Evolutionary conservation across 345 rosid genomes (phyloP), one percentile per base, ranked within the genome.

Genomic region (Moricandia arvensis): DNA sequence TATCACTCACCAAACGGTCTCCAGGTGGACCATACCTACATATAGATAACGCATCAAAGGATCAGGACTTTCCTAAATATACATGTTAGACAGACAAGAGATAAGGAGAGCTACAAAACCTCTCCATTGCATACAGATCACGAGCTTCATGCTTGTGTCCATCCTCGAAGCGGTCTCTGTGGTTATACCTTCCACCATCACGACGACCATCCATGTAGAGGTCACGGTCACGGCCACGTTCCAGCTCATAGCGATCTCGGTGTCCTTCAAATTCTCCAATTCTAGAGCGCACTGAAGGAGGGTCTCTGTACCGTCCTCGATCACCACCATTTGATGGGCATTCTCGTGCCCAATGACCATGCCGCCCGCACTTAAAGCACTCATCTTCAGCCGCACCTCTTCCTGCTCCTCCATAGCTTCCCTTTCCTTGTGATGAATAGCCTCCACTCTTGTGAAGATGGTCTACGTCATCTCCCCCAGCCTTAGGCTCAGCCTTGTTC

Each of bases 311-410:
- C 4, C 84, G 83, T 54, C 84, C 91, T 75, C 88, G 85, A 53
- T 84, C 63, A 59, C 63, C 63, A 80, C 82, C 96, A 83, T 83
- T 85, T 34, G 93, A 84, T 71, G 96, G 89, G 80, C 98, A 93
- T 57, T 91, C 96, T 34, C 98, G 84, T 53, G 96, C 98, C 98
- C 96, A 91, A 59, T 93, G 98, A 49, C 97, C 97, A 11, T 65
- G 75, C 27, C 93, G 88, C 63, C 98, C 97, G 49, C 98, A 91
- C 81, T 88, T 91, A 80, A 85, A 93, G 84, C 97, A 91, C 66
- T 87, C 95, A 71, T 90, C 95, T 72, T 85, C 88, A 21, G 74
- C 87, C 58, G 41, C 61, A 45, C 88, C 86, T 66, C n/a, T n/a
- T n/a, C n/a, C n/a, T n/a, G n/a, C n/a, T n/a, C 86, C 82, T 21